Conservation (phyloP, 306 rosid genomes). For the Sphenostylis stenocarpa region DNA sequence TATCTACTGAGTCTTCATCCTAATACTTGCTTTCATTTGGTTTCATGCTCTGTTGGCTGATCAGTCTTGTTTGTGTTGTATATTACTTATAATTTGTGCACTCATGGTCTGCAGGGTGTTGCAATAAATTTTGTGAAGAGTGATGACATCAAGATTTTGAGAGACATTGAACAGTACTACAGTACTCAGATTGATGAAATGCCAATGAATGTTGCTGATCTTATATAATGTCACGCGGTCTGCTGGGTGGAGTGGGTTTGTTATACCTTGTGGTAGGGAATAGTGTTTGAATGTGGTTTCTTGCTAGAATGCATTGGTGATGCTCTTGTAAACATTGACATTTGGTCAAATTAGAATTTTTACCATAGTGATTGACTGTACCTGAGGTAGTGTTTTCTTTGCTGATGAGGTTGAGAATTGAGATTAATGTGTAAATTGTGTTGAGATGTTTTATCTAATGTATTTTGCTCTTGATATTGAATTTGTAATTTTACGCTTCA, state of each 20-base stretch:
- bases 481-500: constrained; percentile 28
- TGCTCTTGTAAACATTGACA: constrained; percentile 19
- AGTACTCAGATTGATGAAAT: constrained; percentile 98
- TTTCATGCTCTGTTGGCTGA: background rate
- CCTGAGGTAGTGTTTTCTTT: background rate
- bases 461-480: constrained; percentile 6
- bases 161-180: constrained; percentile 96
- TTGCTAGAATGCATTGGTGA: constrained; percentile 12
- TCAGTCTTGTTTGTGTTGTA: background rate
- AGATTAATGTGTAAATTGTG: constrained; percentile 41
- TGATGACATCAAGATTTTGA: constrained; percentile 89
- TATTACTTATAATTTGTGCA: background rate
- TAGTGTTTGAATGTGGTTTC: constrained; percentile 31
- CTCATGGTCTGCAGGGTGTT: constrained; percentile 76
- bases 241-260: constrained; percentile 42
- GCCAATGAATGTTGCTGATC: constrained; percentile 99
- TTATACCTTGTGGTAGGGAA: constrained; percentile 19
- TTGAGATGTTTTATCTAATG: constrained; percentile 25
- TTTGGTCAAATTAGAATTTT: constrained; percentile 26
- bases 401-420: constrained; percentile 36
- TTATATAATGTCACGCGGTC: constrained; percentile 47
- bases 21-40: background rate
- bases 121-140: constrained; percentile 96
- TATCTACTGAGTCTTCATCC: background rate
- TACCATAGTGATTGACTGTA: background rate